phyloP scores from a whole-genome alignment of 495 filamentous ascomycete species.

The Xylaria nigripes region DNA sequence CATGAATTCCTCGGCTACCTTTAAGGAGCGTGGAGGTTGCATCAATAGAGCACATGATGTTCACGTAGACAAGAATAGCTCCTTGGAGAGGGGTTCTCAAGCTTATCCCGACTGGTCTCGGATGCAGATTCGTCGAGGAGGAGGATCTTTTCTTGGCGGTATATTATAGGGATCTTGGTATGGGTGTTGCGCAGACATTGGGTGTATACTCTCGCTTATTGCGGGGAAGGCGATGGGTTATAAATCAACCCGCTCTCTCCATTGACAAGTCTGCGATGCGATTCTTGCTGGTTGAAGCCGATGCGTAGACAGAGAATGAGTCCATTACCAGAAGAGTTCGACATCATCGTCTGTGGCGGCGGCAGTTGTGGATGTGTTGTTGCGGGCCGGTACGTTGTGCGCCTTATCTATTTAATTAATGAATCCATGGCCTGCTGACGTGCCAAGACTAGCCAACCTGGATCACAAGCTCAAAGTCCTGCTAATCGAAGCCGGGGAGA shows the following conservation, averaged over 20 bases:
- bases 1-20: no score
- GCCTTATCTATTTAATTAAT: neutral
- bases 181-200: no score
- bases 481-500: conserved; percentile 71
- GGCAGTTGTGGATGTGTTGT: conserved; percentile 65
- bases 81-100: conserved; percentile 10
- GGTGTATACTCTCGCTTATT: conserved; percentile 20
- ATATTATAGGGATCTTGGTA: neutral
- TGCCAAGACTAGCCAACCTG: conserved; percentile 59
- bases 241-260: conserved; percentile 17
- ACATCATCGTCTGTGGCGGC: conserved; percentile 78
- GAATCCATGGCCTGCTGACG: conserved; percentile 3
- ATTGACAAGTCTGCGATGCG: conserved; percentile 12
- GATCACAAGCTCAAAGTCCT: conserved; percentile 75
- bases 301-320: conserved; percentile 29
- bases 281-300: no score
- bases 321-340: conserved; percentile 59
- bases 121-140: neutral
- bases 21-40: no score
- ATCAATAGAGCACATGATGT: conserved; percentile 28
- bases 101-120: conserved; percentile 7
- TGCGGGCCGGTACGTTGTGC: conserved; percentile 54
- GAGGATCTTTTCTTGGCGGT: conserved; percentile 13
- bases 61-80: conserved; percentile 14
- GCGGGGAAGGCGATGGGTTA: conserved; percentile 11